phyloP scores from a whole-genome alignment of 345 rosid genomes.

The Salix koriyanagi region DNA sequence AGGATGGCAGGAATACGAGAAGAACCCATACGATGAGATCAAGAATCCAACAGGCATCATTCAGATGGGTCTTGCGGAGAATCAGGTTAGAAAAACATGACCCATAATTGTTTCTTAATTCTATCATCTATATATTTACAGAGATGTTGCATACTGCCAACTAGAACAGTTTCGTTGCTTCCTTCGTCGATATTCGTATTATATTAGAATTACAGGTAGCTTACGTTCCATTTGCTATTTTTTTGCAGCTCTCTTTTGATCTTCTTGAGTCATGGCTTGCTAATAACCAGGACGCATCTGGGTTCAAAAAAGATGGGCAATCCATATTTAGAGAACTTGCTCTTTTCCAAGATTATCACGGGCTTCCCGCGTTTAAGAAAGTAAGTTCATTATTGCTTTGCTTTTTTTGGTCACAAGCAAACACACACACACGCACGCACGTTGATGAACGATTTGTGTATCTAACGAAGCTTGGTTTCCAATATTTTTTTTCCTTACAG shows the following conservation, averaged over 20 bases:
- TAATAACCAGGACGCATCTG: constrained; percentile 6
- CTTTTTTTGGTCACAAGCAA: background rate
- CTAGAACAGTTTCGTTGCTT: too few species aligned
- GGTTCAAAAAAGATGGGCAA: constrained; percentile 13
- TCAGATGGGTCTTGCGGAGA: constrained; percentile 42
- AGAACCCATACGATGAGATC: constrained; percentile 24
- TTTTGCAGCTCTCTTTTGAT: constrained; percentile 30
- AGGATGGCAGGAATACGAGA: constrained; percentile 35
- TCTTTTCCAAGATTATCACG: constrained; percentile 35
- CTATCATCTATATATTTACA: too few species aligned
- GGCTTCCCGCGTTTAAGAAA: constrained; percentile 28
- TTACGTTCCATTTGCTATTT: too few species aligned
- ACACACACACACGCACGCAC: too few species aligned
- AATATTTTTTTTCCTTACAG: constrained; percentile 4
- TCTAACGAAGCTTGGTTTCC: too few species aligned
- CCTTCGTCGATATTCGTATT: too few species aligned
- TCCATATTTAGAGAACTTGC: constrained; percentile 26
- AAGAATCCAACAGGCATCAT: constrained; percentile 33
- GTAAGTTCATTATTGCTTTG: background rate
- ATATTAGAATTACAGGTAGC: too few species aligned
- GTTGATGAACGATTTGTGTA: too few species aligned
- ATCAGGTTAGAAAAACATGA: constrained; percentile 23
- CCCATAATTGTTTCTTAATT: too few species aligned
- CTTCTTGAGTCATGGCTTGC: constrained; percentile 23
- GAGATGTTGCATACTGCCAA: too few species aligned